A percentile compares a stretch with the other conserved stretches of the same genome.
These are phyloP conservation scores for Alectoria sarmentosa DNA, from an alignment of 495 filamentous ascomycete species.

Conservation along the genomic window DNA sequence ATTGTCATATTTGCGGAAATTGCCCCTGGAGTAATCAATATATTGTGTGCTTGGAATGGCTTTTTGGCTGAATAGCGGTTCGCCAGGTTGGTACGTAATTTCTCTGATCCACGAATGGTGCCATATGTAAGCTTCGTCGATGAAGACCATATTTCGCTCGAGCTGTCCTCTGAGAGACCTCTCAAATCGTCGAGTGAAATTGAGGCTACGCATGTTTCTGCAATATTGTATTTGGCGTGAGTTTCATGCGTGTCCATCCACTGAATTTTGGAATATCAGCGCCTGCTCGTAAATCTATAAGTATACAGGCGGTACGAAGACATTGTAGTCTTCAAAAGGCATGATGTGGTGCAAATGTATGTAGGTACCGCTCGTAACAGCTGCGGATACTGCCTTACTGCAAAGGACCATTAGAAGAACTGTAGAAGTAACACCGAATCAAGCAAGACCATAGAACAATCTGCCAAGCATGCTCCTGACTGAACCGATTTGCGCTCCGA, in stretches of 20 bases:
- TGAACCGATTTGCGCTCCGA: not conserved
- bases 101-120: constrained; percentile 59
- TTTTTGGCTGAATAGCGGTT: constrained; percentile 55
- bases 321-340: not conserved
- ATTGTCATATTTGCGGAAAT: constrained; percentile 78
- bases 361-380: not conserved
- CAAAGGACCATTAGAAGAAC: not conserved
- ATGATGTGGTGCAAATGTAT: not conserved
- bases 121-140: constrained; percentile 61
- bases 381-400: not conserved
- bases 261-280: constrained; percentile 42
- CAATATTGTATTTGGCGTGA: constrained; percentile 70
- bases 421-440: not conserved
- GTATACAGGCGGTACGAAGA: not conserved
- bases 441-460: not conserved
- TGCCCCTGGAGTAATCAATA: constrained; percentile 74
- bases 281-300: constrained; percentile 32
- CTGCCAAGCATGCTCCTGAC: not conserved
- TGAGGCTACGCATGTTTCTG: constrained; percentile 80
- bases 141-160: constrained; percentile 33
- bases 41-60: constrained; percentile 52
- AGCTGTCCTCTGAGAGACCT: constrained; percentile 48
- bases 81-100: constrained; percentile 55
- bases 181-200: constrained; percentile 69
- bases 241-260: constrained; percentile 88